Evolutionary conservation across 2,329 filamentous ascomycete genomes (phyloP).

Genomic region (Alternaria gansuensis): DNA sequence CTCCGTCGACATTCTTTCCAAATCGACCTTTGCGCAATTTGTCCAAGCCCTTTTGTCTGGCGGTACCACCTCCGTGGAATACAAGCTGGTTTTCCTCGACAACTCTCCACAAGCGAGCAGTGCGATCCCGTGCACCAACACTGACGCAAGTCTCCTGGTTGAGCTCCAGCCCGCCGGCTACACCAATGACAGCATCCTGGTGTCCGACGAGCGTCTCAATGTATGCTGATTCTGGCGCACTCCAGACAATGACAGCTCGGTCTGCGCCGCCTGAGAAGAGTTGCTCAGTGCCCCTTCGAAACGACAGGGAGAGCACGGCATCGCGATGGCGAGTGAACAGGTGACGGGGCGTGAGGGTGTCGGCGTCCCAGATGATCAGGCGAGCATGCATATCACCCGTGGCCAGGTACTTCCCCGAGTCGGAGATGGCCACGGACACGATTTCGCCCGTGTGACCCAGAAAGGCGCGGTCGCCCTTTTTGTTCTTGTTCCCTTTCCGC

Average conservation of each 20-base stretch:
- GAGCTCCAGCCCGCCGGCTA: slow-evolving; percentile 67
- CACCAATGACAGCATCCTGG: slow-evolving; percentile 86
- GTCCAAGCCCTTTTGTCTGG: slow-evolving; percentile 51
- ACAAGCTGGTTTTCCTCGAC: slow-evolving; percentile 94
- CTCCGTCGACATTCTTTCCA: slow-evolving; percentile 41
- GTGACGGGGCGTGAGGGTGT: slow-evolving; percentile 77
- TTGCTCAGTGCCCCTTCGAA: slow-evolving; percentile 86
- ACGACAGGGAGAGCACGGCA: slow-evolving; percentile 82
- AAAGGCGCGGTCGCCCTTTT: slow-evolving; percentile 68
- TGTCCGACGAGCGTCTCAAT: slow-evolving; percentile 96
- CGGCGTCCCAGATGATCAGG: slow-evolving; percentile 87
- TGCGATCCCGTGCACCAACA: slow-evolving; percentile 89
- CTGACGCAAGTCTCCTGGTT: slow-evolving; percentile 88
- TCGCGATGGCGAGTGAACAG: slow-evolving; percentile 94
- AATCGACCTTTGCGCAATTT: slow-evolving; percentile 49
- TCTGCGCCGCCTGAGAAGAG: slow-evolving; percentile 91
- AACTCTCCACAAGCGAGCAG: slow-evolving; percentile 94
- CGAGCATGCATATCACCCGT: slow-evolving; percentile 87
- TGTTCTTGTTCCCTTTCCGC: slow-evolving; percentile 68
- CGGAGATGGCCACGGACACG: slow-evolving; percentile 82
- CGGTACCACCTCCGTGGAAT: slow-evolving; percentile 81
- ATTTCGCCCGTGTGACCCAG: slow-evolving; percentile 81
- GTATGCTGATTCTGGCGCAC: slow-evolving; percentile 88
- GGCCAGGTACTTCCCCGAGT: slow-evolving; percentile 88
- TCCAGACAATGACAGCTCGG: slow-evolving; percentile 95